These are phyloP conservation scores for Miscanthus sacchariflorus DNA, from an alignment of 202 grass and related monocot genomes.

Conservation along the genomic window DNA sequence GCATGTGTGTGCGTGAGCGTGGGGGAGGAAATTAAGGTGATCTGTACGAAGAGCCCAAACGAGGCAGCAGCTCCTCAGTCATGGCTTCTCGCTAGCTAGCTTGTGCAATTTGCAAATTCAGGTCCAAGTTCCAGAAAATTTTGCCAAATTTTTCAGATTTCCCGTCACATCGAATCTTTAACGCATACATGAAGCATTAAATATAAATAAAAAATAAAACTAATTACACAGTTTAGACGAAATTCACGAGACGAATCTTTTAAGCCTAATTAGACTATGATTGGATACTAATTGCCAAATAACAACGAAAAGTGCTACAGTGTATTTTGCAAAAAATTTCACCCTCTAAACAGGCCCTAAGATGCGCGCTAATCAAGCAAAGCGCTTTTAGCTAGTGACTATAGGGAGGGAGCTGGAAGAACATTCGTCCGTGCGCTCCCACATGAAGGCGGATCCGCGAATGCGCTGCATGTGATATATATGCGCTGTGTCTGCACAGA, in stretches of 20 bases:
- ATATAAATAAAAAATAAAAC: too few relatives aligned
- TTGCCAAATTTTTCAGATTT: too few relatives aligned
- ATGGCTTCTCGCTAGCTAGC: background rate
- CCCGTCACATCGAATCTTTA: too few relatives aligned
- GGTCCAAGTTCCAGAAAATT: background rate
- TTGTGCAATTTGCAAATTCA: background rate
- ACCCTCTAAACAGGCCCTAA: too few relatives aligned
- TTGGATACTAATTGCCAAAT: too few relatives aligned
- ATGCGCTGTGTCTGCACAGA: constrained; percentile 27
- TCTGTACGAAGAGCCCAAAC: constrained; percentile 33
- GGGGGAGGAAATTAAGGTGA: constrained; percentile 10
- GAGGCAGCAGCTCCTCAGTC: background rate
- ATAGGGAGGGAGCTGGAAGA: constrained; percentile 11
- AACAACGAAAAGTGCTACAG: too few relatives aligned
- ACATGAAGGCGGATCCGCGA: constrained; percentile 19
- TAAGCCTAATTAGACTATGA: too few relatives aligned
- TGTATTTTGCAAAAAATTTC: too few relatives aligned
- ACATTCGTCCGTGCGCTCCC: constrained; percentile 9
- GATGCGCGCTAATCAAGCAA: background rate
- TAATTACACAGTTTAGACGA: too few relatives aligned
- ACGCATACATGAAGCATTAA: too few relatives aligned
- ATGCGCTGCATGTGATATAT: constrained; percentile 46
- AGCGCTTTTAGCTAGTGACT: constrained; percentile 1
- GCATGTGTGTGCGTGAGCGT: background rate
- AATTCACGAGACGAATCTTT: too few relatives aligned